Evolutionary conservation across 108 stramenopile genomes (phyloP).

Genomic region (Cyclostephanos tholiformis): DNA sequence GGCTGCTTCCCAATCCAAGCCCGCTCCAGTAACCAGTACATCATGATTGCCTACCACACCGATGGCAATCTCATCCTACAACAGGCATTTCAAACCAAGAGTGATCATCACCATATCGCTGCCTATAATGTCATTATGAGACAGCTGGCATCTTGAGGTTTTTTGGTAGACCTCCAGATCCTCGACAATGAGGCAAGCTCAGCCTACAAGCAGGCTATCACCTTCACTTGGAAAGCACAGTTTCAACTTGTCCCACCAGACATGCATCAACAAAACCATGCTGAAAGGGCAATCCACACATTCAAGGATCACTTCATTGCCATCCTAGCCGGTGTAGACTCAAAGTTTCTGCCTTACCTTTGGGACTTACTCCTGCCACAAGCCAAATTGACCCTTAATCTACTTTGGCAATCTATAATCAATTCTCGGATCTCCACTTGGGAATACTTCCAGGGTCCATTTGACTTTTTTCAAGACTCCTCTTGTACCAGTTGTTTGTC

Average conservation of each 20-base stretch:
- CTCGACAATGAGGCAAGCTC: background rate
- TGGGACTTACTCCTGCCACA: slow-evolving; percentile 10
- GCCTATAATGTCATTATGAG: background rate
- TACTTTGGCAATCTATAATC: slow-evolving; percentile 36
- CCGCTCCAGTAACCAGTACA: too few species aligned
- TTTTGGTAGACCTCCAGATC: background rate
- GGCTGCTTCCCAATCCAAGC: background rate
- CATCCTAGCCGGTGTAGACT: slow-evolving; percentile 25
- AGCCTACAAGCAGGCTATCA: background rate
- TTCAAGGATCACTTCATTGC: slow-evolving; percentile 54
- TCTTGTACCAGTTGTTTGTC: slow-evolving; percentile 39
- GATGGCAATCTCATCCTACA: too few species aligned
- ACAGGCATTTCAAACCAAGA: too few species aligned
- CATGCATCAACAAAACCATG: slow-evolving; percentile 2
- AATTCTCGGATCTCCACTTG: slow-evolving; percentile 26
- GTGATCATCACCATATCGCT: too few species aligned
- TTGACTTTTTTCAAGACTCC: slow-evolving; percentile 39
- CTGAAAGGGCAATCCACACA: slow-evolving; percentile 13
- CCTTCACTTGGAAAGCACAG: background rate
- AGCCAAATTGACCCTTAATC: slow-evolving; percentile 30
- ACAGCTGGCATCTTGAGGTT: too few species aligned
- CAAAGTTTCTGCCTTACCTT: slow-evolving; percentile 30
- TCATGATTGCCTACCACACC: too few species aligned
- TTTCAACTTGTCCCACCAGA: slow-evolving; percentile 44
- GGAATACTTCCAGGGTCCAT: background rate